Percentiles rank a stretch among this genome's conserved stretches.
Conservation (phyloP, 345 rosid species). For the Populus alba region DNA sequence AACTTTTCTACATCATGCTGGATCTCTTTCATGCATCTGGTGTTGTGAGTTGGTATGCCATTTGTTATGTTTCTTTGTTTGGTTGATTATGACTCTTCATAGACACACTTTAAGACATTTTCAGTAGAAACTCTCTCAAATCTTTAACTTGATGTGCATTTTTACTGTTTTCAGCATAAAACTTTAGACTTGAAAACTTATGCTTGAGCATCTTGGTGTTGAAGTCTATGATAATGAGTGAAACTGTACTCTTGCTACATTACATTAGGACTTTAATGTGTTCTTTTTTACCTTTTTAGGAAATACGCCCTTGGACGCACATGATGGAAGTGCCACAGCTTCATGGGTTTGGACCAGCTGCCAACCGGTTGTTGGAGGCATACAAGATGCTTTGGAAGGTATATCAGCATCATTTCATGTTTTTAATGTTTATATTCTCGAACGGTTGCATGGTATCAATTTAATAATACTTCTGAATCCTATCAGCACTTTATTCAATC, state of each 20-base stretch:
- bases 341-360: conserved; percentile 98
- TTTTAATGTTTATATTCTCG: not conserved
- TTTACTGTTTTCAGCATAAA: not conserved
- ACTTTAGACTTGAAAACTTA: not conserved
- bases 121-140: not conserved
- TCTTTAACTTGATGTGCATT: not conserved
- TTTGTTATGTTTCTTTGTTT: conserved; percentile 4
- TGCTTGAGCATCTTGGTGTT: not conserved
- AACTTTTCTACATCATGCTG: not conserved
- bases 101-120: not conserved
- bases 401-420: conserved; percentile 4
- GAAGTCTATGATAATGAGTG: not conserved
- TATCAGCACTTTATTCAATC: not conserved
- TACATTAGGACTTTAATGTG: not conserved
- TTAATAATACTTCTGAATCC: not conserved
- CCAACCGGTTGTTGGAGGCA: conserved; percentile 93
- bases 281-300: conserved; percentile 33
- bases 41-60: not conserved
- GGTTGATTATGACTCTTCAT: not conserved
- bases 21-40: not conserved
- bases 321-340: conserved; percentile 99
- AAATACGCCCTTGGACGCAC: conserved; percentile 98
- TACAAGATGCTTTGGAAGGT: conserved; percentile 98
- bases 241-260: not conserved
- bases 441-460: not conserved